Evolutionary conservation across 306 rosid species (phyloP).

Genomic region (Cajanus cajan): DNA sequence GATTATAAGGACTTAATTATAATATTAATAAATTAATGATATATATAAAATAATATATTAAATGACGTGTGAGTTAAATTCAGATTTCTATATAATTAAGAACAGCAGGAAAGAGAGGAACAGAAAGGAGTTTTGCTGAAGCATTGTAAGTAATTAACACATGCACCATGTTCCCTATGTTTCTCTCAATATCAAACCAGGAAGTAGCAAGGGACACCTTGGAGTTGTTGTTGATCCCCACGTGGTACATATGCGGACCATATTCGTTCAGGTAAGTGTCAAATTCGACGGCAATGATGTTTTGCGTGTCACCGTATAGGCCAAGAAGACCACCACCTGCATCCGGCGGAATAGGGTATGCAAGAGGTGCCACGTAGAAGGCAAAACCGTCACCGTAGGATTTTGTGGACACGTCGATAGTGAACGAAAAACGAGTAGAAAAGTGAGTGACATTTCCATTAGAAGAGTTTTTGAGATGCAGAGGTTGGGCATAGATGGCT

Average conservation of each 20-base stretch:
- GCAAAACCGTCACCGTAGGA: slow-evolving; percentile 25
- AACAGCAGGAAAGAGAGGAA: no score
- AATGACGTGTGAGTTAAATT: no score
- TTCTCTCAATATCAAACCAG: slow-evolving; percentile 15
- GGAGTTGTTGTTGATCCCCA: slow-evolving; percentile 33
- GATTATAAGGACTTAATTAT: no score
- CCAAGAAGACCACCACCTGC: slow-evolving; percentile 25
- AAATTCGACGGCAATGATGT: slow-evolving; percentile 30
- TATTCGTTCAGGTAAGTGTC: background rate
- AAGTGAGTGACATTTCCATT: background rate
- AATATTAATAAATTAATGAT: no score
- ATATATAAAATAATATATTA: no score
- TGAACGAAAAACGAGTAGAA: slow-evolving; percentile 31
- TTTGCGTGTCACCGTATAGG: background rate
- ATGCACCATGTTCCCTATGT: background rate
- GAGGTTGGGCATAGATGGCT: slow-evolving; percentile 23
- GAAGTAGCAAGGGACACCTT: background rate
- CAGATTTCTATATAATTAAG: no score
- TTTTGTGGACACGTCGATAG: background rate
- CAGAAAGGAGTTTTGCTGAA: background rate
- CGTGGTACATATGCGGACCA: slow-evolving; percentile 25
- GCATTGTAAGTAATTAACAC: slow-evolving; percentile 17
- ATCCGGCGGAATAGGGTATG: slow-evolving; percentile 19
- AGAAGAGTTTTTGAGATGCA: slow-evolving; percentile 14
- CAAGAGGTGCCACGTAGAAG: slow-evolving; percentile 28